phyloP scores from a whole-genome alignment of 352 stramenopile genomes.

The Globisporangium acanthophoron region DNA sequence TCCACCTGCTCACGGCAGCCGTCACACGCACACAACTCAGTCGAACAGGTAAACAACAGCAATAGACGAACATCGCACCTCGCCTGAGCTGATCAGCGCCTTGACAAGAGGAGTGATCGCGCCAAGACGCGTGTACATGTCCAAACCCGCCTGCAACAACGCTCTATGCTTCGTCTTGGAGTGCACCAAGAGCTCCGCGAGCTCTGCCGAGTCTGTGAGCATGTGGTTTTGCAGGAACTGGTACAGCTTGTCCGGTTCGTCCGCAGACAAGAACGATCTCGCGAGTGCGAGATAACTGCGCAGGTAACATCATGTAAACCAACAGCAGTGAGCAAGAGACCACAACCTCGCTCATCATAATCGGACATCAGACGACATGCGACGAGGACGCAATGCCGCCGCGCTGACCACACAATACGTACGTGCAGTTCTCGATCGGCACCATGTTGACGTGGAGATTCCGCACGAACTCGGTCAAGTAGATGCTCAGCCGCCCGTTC shows the following conservation, averaged over 20 bases:
- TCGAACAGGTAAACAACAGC: not conserved
- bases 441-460: conserved; percentile 43
- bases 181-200: conserved; percentile 49
- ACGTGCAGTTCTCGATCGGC: conserved; percentile 61
- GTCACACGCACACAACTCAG: not conserved
- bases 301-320: not conserved
- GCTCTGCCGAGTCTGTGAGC: conserved; percentile 44
- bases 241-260: conserved; percentile 45
- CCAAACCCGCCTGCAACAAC: conserved; percentile 51
- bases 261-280: conserved; percentile 38
- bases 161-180: conserved; percentile 16
- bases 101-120: conserved; percentile 37
- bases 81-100: conserved; percentile 38
- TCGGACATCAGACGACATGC: not conserved
- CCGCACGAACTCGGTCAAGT: conserved; percentile 63
- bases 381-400: not conserved
- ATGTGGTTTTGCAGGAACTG: conserved; percentile 62
- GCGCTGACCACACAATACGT: conserved; percentile 6
- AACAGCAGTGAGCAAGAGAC: not conserved
- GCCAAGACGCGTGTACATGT: conserved; percentile 63
- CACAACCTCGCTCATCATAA: not conserved
- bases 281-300: conserved; percentile 51
- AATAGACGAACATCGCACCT: conserved; percentile 21
- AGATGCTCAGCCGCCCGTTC: conserved; percentile 36
- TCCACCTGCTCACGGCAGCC: conserved; percentile 19